These are phyloP conservation scores for Paratinospora sagittata DNA, from an alignment of 164 flowering plant genomes.

Conservation along the genomic window DNA sequence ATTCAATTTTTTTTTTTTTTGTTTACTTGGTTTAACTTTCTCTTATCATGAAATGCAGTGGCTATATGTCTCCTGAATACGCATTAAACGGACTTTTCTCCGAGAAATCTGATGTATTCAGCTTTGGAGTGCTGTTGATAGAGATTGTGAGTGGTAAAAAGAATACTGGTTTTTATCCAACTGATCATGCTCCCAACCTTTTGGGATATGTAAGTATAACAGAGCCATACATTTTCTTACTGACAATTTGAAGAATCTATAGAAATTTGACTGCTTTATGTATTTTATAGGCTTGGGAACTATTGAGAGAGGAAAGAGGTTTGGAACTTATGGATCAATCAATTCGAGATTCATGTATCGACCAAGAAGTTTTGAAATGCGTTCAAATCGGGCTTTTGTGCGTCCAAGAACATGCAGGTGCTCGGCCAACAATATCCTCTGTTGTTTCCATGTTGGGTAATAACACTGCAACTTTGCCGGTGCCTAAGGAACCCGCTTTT, in stretches of 20 bases:
- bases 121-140: not conserved
- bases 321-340: conserved; percentile 9
- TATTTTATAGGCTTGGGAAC: conserved; percentile 14
- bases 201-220: conserved; percentile 9
- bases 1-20: not conserved
- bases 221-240: not conserved
- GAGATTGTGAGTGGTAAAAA: not conserved
- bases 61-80: not conserved
- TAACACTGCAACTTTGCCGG: not conserved
- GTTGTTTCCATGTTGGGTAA: conserved; percentile 2
- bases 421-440: conserved; percentile 14
- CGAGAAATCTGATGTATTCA: conserved; percentile 3
- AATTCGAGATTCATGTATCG: not conserved
- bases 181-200: not conserved
- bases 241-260: no score
- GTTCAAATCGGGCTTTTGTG: conserved; percentile 3
- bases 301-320: conserved; percentile 4
- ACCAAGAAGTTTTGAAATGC: not conserved
- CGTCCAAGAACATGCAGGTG: conserved; percentile 5
- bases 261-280: not conserved
- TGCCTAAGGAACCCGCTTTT: not conserved
- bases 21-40: no score
- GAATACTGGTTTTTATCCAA: not conserved
- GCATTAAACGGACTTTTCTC: conserved; percentile 6
- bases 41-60: not conserved